These are phyloP conservation scores for Calonectria leucothoes DNA, from an alignment of 2,329 filamentous ascomycete species.

Conservation along the genomic window DNA sequence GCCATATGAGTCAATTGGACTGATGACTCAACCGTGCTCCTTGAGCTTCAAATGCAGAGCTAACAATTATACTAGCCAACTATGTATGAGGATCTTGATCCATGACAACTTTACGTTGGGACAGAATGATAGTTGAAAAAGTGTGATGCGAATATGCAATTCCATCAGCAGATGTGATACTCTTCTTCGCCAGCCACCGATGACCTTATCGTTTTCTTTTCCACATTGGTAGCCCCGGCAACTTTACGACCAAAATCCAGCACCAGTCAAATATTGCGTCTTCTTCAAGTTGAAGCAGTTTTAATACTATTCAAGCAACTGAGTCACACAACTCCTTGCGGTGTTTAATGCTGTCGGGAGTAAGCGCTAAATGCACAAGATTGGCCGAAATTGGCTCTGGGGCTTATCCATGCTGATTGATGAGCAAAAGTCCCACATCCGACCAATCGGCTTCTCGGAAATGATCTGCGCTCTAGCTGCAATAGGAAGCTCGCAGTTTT, in stretches of 20 bases:
- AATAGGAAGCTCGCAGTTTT: not conserved
- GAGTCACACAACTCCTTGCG: not conserved
- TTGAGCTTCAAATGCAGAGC: too few species aligned
- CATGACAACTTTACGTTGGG: not conserved
- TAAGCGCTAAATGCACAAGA: not conserved
- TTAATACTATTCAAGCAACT: not conserved
- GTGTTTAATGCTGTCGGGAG: not conserved
- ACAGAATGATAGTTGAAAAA: too few species aligned
- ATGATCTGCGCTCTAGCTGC: not conserved
- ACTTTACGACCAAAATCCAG: not conserved
- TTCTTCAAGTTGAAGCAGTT: not conserved
- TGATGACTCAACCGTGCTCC: not conserved
- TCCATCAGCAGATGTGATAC: too few species aligned
- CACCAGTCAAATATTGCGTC: not conserved
- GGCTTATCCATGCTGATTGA: not conserved
- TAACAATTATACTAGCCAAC: not conserved
- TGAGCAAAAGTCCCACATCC: not conserved
- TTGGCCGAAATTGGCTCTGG: not conserved
- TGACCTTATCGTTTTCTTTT: not conserved
- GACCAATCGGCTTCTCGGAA: not conserved
- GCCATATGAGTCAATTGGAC: not conserved
- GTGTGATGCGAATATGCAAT: too few species aligned
- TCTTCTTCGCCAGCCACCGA: too few species aligned
- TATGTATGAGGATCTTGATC: not conserved
- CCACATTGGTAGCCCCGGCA: not conserved